Evolutionary conservation across 108 stramenopile genomes (phyloP), one percentile per base, ranked within the genome.

Genomic region (Skeletonema marinoi): DNA sequence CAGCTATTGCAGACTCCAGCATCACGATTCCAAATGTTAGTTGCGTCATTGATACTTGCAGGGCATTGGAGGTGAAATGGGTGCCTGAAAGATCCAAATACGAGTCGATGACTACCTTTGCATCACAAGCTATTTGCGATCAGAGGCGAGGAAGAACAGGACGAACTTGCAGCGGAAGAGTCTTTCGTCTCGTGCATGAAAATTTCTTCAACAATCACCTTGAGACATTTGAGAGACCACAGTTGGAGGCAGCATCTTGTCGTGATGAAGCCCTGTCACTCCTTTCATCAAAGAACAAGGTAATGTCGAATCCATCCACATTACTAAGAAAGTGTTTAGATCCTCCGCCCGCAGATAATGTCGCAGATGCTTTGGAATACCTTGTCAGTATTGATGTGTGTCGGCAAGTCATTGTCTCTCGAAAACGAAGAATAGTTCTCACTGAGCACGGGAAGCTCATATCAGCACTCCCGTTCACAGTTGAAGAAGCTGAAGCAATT

Each of bases 1-100:
- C 82, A 10, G 86, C 86, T 5, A 87, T 87, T 70, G 86, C 86
- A 1, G 86, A 87, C 39, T 80, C 78, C 5, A 81, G 79, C 32
- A 51, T 87, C 32, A 87, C 86, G 29, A 80, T 87, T 17, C 86
- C 86, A 3, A 70, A 72, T 38, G 86, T 87, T 7, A 68, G 79
- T 5, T 68, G 66, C 36, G 86, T 87, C n/a, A 87, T 87, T 68
- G 86, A 87, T 75, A 74, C 75, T 12, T 87, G 86, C 60, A 60
- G 86, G 31, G 68, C 80, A 5, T 62, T 86, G 36, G 70, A 83
- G 66, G 86, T 86, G 33, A 70, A 68, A 30, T 86, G 86, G 86
- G 35, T 66, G 31, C 19, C 70, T 21, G 68, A 78, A 25, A 51
- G 30, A 5, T 67, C 75, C 7, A 32, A 35, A 12, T 72, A 78